These are phyloP conservation scores for Epichloe hybrida DNA, from an alignment of 2,329 filamentous ascomycete genomes.

Conservation along the genomic window DNA sequence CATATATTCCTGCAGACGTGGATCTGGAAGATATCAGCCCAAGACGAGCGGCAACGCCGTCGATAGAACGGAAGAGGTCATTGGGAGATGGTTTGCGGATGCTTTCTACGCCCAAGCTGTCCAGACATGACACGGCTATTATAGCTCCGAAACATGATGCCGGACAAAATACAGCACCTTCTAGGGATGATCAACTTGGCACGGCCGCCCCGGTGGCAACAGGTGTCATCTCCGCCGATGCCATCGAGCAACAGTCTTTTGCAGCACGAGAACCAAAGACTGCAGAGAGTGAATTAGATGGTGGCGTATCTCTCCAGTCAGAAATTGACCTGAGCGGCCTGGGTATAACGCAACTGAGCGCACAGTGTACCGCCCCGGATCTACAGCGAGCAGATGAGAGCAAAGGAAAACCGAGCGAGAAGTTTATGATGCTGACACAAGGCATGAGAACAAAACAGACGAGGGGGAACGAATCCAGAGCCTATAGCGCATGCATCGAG, in stretches of 20 bases:
- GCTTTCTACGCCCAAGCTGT: background rate
- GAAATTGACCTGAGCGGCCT: background rate
- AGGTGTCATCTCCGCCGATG: background rate
- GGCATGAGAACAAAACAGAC: background rate
- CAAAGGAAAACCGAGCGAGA: background rate
- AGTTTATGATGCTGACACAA: background rate
- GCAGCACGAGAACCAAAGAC: background rate
- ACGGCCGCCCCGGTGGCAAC: background rate
- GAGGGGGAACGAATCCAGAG: background rate
- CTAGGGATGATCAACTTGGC: background rate
- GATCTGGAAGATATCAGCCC: background rate
- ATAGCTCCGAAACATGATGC: background rate
- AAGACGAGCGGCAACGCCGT: background rate
- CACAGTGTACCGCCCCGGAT: background rate
- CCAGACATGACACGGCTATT: background rate
- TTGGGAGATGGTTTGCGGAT: constrained; percentile 4
- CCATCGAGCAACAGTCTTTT: no score
- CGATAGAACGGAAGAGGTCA: constrained; percentile 4
- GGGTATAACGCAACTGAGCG: background rate
- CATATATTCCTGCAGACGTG: background rate
- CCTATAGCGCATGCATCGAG: background rate
- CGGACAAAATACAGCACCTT: background rate
- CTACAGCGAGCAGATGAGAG: background rate
- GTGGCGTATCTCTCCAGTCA: constrained; percentile 2
- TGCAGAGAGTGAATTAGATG: constrained; percentile 1